Conservation (phyloP, 164 flowering plant genomes). For the Magnolia changhungtana region DNA sequence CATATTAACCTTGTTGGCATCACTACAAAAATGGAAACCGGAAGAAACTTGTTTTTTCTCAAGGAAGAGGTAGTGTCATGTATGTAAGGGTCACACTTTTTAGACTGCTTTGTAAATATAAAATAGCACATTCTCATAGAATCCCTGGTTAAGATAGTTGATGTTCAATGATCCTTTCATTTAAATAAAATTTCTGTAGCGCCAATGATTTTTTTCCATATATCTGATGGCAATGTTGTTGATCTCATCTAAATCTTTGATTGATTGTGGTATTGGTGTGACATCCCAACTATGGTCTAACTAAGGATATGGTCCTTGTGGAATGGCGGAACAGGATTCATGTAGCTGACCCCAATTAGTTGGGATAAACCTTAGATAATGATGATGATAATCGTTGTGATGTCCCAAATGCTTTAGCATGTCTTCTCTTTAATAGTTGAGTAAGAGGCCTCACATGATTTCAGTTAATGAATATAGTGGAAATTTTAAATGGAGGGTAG, state of each 20-base stretch:
- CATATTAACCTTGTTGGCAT: not conserved
- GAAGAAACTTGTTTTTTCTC: not conserved
- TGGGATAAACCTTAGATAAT: too few relatives aligned
- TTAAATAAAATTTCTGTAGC: not conserved
- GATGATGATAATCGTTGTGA: not conserved
- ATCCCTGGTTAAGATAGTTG: not conserved
- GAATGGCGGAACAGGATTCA: too few relatives aligned
- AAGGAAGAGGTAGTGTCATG: not conserved
- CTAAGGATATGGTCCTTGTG: too few relatives aligned
- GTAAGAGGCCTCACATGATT: too few relatives aligned
- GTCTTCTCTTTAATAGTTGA: not conserved
- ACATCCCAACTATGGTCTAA: too few relatives aligned
- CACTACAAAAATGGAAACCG: not conserved
- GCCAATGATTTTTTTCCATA: not conserved
- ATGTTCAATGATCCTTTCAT: not conserved
- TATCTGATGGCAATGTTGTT: not conserved
- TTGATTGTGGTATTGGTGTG: too few relatives aligned
- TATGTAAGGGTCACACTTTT: not conserved
- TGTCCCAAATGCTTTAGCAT: not conserved
- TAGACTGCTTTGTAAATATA: not conserved
- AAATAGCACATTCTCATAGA: not conserved
- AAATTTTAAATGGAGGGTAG: not conserved
- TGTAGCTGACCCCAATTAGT: too few relatives aligned
- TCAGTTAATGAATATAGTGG: not conserved
- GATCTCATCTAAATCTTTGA: not conserved